These are phyloP conservation scores for Marasmius oreades DNA, from an alignment of 1,284 basidiomycete genomes.

Conservation along the genomic window DNA sequence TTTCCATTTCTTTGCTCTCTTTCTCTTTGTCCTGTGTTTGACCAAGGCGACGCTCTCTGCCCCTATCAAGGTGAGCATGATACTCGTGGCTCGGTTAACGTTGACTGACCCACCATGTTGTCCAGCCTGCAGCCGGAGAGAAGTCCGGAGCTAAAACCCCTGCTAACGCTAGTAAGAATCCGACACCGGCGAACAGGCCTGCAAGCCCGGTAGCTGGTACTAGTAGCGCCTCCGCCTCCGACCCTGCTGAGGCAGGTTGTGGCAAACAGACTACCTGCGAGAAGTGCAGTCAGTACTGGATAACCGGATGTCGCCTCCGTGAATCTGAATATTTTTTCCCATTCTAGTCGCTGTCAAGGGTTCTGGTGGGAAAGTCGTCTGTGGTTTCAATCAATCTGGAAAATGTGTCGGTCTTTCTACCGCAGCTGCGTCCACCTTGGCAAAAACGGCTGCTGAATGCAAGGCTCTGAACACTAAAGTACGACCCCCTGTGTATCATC, in stretches of 20 bases:
- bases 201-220: neutral
- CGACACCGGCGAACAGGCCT: neutral
- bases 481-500: neutral
- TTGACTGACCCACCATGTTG: neutral
- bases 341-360: neutral
- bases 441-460: neutral
- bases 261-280: neutral
- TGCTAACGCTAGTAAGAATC: neutral
- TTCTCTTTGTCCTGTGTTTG: neutral
- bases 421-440: neutral
- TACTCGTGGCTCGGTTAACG: neutral
- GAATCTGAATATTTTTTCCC: neutral
- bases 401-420: neutral
- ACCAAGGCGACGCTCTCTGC: neutral
- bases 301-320: neutral
- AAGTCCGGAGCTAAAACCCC: neutral
- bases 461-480: neutral
- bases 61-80: neutral
- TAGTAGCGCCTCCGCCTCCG: neutral
- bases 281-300: neutral
- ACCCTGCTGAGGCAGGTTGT: conserved; percentile 1
- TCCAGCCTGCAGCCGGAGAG: no score
- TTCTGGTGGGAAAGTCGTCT: neutral
- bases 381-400: neutral
- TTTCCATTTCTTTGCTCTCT: neutral